phyloP scores from a whole-genome alignment of 1,284 basidiomycete species.

The Chondrostereum purpureum region DNA sequence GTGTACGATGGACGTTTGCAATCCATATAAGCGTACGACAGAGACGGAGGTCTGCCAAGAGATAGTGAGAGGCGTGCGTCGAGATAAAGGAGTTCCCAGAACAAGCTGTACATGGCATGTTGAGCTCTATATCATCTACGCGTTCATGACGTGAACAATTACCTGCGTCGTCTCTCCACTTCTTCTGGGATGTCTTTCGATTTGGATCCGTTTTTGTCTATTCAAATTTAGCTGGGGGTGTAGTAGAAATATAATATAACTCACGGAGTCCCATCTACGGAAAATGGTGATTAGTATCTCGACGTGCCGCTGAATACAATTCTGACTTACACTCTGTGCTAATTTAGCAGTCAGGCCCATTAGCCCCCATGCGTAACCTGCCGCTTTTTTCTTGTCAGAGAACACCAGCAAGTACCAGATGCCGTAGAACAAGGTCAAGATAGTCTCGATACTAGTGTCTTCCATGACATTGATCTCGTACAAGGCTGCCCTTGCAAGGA shows the following conservation, averaged over 20 bases:
- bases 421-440: constrained; percentile 45
- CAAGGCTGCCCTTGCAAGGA: constrained; percentile 47
- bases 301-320: constrained; percentile 6
- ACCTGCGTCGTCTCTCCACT: constrained; percentile 34
- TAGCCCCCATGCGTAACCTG: constrained; percentile 47
- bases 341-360: constrained; percentile 61
- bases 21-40: constrained; percentile 36
- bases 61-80: constrained; percentile 41
- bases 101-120: constrained; percentile 20
- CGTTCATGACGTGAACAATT: not conserved
- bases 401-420: constrained; percentile 42
- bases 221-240: constrained; percentile 25
- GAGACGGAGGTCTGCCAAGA: constrained; percentile 35
- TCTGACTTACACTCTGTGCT: constrained; percentile 50
- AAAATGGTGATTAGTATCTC: constrained; percentile 8
- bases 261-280: constrained; percentile 54
- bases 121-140: not conserved
- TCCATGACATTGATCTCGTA: constrained; percentile 54
- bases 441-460: constrained; percentile 51
- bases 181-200: constrained; percentile 38
- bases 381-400: constrained; percentile 41
- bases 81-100: constrained; percentile 39
- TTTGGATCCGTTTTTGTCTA: constrained; percentile 26
- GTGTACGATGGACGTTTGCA: constrained; percentile 35
- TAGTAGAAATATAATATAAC: constrained; percentile 18